phyloP scores from a whole-genome alignment of 2,329 filamentous ascomycete genomes.

The Harringtonia lauricola region DNA sequence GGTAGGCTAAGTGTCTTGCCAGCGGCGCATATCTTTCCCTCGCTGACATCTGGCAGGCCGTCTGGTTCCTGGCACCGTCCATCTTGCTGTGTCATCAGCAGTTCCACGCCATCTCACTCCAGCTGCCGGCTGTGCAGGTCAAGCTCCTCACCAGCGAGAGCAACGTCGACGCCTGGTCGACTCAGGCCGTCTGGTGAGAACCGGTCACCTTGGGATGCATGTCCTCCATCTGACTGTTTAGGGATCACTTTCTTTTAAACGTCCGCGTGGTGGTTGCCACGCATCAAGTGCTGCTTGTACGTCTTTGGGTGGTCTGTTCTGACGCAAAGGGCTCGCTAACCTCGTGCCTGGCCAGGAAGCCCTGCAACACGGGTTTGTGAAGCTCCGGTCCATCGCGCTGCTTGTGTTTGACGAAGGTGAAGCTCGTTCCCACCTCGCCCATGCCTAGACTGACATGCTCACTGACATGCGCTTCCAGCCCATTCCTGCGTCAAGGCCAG shows the following conservation, averaged over 20 bases:
- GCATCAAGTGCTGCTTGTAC: slow-evolving; percentile 51
- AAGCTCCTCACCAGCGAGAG: slow-evolving; percentile 57
- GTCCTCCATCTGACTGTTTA: neutral
- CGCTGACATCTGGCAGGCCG: slow-evolving; percentile 26
- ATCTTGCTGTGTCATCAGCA: slow-evolving; percentile 59
- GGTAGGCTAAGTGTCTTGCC: slow-evolving; percentile 38
- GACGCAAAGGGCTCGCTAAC: neutral
- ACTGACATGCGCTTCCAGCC: slow-evolving; percentile 31
- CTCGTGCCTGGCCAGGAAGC: slow-evolving; percentile 38
- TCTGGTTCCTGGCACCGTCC: slow-evolving; percentile 68
- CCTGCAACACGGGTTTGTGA: slow-evolving; percentile 62
- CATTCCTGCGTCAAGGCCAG: slow-evolving; percentile 61
- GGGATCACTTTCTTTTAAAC: slow-evolving; percentile 54
- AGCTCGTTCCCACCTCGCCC: slow-evolving; percentile 7
- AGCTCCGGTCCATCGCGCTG: slow-evolving; percentile 50
- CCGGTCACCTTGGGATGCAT: too few species aligned
- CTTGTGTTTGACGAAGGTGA: slow-evolving; percentile 77
- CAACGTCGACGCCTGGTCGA: slow-evolving; percentile 62
- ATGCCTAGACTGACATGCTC: too few species aligned
- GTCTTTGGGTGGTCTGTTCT: neutral
- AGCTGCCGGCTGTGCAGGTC: slow-evolving; percentile 48
- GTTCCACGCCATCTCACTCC: slow-evolving; percentile 42
- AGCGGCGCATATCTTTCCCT: neutral
- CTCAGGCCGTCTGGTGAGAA: slow-evolving; percentile 38
- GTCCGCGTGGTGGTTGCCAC: slow-evolving; percentile 69